These are phyloP conservation scores for Leccinum angustisporum DNA, from an alignment of 1,284 basidiomycete genomes.

Conservation along the genomic window DNA sequence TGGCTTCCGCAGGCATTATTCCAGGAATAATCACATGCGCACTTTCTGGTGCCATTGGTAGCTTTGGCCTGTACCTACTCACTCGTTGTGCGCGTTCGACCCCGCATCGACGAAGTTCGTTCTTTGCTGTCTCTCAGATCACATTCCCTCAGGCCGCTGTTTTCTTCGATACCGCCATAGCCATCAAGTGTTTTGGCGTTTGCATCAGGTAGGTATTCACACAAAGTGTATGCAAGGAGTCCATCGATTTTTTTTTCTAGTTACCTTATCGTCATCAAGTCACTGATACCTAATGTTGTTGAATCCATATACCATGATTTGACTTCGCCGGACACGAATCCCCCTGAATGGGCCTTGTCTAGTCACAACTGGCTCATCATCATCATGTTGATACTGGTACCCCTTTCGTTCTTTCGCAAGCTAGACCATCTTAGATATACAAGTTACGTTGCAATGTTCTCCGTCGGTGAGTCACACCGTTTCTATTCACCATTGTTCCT, in stretches of 20 bases:
- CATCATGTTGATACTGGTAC: constrained; percentile 82
- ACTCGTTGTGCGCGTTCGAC: constrained; percentile 84
- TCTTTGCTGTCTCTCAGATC: constrained; percentile 83
- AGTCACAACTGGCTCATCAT: constrained; percentile 83
- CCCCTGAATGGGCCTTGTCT: constrained; percentile 74
- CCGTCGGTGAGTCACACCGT: constrained; percentile 59
- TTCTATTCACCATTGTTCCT: constrained; percentile 4
- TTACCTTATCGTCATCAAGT: constrained; percentile 93
- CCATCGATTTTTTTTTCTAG: constrained; percentile 37
- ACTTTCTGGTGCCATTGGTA: constrained; percentile 80
- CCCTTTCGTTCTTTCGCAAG: constrained; percentile 83
- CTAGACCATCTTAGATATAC: constrained; percentile 83
- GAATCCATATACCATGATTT: constrained; percentile 79
- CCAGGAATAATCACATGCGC: constrained; percentile 87
- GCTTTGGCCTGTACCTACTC: constrained; percentile 89
- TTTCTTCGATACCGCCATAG: constrained; percentile 92
- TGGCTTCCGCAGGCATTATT: constrained; percentile 83
- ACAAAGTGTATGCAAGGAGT: not conserved
- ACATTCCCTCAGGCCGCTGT: constrained; percentile 84
- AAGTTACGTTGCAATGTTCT: constrained; percentile 84
- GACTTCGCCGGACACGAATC: constrained; percentile 60
- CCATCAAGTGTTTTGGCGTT: constrained; percentile 96
- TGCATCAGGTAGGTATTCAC: constrained; percentile 71
- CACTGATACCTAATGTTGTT: constrained; percentile 93
- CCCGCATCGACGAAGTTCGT: constrained; percentile 76